Base-by-base conservation (phyloP, 2,329 filamentous ascomycete species). In the Fusarium subglutinans region DNA sequence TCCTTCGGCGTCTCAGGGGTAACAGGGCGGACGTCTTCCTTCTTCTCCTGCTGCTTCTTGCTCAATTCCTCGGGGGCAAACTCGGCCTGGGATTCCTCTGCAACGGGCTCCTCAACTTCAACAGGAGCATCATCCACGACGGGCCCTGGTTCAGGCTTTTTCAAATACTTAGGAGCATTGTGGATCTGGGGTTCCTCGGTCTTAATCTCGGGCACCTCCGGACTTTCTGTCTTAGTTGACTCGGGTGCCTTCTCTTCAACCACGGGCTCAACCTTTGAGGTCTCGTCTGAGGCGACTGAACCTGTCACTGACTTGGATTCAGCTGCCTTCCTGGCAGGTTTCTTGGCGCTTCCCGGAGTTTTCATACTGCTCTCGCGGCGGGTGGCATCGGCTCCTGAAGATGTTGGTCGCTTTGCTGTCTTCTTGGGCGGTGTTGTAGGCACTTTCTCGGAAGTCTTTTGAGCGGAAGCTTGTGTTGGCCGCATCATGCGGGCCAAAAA, bases 401-500 rank as follows among this genome's bases (percentile, higher is more conserved):
- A 73, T 22, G 78, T 76, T 40, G 73, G 69, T 15, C 77, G 76
- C 45, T 73, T 73, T 14, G 70, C 63, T 33, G 78, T 69, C 72
- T 84, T 88, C 64, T 84, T 83, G 0, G 88, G 87, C 5, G 88
- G 87, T 1, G 88, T 88, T 1, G 82, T 73, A 5, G 86, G 82
- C 3, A 80, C 80, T 82, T 93, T 94, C 10, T 93, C 92, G 6
- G 89, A 84, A 0, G 88, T 88, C 83, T 94, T 94, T 72, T 87
- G 91, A 14, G 91, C 87, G 10, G 91, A 94, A 51, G 89, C 86
- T 50, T 92, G 89, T 0, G 93, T 95, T 5, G 93, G 93, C 45
- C 93, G 87, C 90, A 92, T 95, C 93, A 95, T 94, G 59, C 93
- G 89, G n/a, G 92, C 92, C 33, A 95, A 83, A 82, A 95, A 95